Conservation (phyloP, 352 stramenopile species). For the Phytopythium boreale region DNA sequence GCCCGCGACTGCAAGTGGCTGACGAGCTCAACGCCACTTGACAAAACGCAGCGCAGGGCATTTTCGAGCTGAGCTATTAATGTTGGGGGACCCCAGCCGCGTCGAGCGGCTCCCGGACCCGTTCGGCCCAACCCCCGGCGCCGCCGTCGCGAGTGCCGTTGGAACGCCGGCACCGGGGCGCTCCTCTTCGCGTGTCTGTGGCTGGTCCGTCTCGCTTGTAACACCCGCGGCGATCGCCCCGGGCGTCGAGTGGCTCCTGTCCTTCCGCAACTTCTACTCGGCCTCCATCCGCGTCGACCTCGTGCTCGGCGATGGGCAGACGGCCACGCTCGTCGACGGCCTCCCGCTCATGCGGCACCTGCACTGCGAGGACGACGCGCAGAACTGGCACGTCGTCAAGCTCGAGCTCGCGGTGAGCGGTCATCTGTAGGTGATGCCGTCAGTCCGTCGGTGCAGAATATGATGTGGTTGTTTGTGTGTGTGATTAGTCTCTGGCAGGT, state of each 20-base stretch:
- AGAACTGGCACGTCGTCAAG: conserved; percentile 63
- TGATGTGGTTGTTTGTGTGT: not conserved
- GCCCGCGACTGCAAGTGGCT: too few relatives aligned
- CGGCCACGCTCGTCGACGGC: conserved; percentile 31
- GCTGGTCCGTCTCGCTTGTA: conserved; percentile 43
- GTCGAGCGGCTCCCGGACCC: not conserved
- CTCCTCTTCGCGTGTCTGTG: conserved; percentile 26
- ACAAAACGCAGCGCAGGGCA: too few relatives aligned
- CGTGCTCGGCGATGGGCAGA: conserved; percentile 37
- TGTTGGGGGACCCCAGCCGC: not conserved
- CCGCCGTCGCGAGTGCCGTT: not conserved
- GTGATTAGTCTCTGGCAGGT: not conserved
- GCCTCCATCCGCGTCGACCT: conserved; percentile 52
- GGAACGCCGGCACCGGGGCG: conserved; percentile 8
- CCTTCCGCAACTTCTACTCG: conserved; percentile 74
- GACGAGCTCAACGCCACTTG: too few relatives aligned
- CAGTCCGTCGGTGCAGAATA: not conserved
- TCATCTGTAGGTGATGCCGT: conserved; percentile 26
- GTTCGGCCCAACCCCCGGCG: not conserved
- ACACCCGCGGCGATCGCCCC: conserved; percentile 7
- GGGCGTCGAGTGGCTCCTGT: conserved; percentile 22
- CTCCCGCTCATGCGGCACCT: conserved; percentile 54
- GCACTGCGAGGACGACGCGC: conserved; percentile 65
- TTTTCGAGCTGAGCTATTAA: not conserved
- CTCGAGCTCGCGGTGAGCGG: conserved; percentile 38